Evolutionary conservation across 805 yeast genomes (phyloP).

Genomic region (Yamadazyma kitorensis): DNA sequence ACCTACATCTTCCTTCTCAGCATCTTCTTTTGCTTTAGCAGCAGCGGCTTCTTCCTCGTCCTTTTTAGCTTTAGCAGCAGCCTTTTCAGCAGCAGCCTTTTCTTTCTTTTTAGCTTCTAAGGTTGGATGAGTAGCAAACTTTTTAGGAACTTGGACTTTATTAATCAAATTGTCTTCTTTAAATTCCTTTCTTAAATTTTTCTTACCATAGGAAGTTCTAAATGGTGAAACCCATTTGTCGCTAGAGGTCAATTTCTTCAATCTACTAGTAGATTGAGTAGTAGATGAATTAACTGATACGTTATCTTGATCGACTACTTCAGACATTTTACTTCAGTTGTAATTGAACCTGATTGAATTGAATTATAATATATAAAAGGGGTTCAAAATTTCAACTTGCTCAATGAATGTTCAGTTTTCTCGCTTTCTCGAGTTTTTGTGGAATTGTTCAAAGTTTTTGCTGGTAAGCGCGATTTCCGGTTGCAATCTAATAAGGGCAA

Average conservation of each 20-base stretch:
- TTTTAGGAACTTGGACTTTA: conserved; percentile 36
- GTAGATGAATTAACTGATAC: too few relatives aligned
- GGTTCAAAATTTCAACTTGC: too few relatives aligned
- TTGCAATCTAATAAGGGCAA: too few relatives aligned
- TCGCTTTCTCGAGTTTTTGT: too few relatives aligned
- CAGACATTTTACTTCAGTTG: too few relatives aligned
- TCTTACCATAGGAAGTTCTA: conserved; percentile 23
- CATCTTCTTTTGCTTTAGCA: conserved; percentile 8
- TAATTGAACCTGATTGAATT: too few relatives aligned
- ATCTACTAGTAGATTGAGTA: too few relatives aligned
- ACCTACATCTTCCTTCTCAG: conserved; percentile 11
- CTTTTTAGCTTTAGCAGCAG: conserved; percentile 15
- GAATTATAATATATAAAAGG: too few relatives aligned
- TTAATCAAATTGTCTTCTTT: conserved; percentile 31
- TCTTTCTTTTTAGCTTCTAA: conserved; percentile 15
- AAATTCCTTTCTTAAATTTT: conserved; percentile 34
- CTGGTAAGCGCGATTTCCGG: too few relatives aligned
- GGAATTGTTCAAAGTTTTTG: too few relatives aligned
- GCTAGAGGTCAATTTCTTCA: conserved; percentile 30
- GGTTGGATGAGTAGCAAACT: conserved; percentile 39
- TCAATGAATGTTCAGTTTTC: too few relatives aligned
- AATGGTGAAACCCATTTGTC: conserved; percentile 43
- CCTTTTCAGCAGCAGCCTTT: conserved; percentile 19
- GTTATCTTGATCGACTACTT: too few relatives aligned
- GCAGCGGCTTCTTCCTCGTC: conserved; percentile 15